Base-by-base conservation (phyloP, 2,329 filamentous ascomycete genomes). In the Magnaporthiopsis rhizophila region DNA sequence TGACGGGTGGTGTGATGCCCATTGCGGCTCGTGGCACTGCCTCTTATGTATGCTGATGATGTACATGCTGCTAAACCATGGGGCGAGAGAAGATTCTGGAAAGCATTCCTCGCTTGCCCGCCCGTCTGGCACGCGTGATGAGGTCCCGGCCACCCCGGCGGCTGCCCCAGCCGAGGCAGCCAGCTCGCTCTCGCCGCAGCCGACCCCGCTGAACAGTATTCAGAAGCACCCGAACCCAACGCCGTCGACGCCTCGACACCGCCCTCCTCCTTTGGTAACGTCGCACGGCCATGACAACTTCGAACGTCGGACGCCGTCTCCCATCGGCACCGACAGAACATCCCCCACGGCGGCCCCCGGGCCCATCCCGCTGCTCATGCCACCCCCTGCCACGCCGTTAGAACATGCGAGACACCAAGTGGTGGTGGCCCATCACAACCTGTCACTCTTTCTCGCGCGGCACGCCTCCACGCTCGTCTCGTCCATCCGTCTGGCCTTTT, bases 401-500 rank as follows among this genome's bases (percentile, higher is more conserved):
- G 74, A 69, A 50, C 71, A 72, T 60, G 65, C 76, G 32, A 73
- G 71, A 50, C 74, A 79, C 59, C 72, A 70, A 60, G 69, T 74
- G 4, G 69, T 70, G 28, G 64, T 81, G n/a, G 68, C 71, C 3
- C 70, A 75, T 62, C 77, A 82, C 66, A 75, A 70, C 66, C 69
- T 69, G 60, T 67, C 68, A 67, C 71, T 69, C 58, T 76, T 72
- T 70, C 67, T 68, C 58, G 65, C 64, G 9, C 72, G 65, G 45
- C 74, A 77, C 67, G 69, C 68, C 8, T 72, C 71, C 28, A 69
- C 71, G 6, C 68, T 75, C 67, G 70, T 74, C 73, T 73, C 75
- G 61, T 63, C 77, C 6, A 67, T 83, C 26, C 87, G 88, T 61
- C 75, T 91, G 3, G 69, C 74, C 0, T 69, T 93, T 1, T 93